Percentiles rank a stretch among this genome's conserved stretches.
Evolutionary conservation across 1,139 yeast species (phyloP).

Genomic region (Protomyces lactucae-debilis): DNA sequence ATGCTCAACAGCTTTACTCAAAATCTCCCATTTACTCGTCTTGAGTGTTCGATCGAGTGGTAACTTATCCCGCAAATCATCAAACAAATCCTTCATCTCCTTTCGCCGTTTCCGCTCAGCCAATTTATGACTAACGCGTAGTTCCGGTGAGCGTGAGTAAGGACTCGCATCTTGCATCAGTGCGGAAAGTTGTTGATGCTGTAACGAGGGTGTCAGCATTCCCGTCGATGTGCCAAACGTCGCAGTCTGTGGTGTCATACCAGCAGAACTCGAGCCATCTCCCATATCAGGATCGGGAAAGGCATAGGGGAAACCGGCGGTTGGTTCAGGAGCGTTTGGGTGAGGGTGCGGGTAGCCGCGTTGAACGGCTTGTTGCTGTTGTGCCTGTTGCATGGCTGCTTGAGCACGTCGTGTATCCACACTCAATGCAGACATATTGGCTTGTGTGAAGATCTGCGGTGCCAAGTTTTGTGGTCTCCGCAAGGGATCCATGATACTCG

Average conservation of each 20-base stretch:
- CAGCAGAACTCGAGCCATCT: constrained; percentile 1
- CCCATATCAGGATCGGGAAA: constrained; percentile 29
- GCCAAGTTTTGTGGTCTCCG: constrained; percentile 21
- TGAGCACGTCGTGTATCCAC: neutral
- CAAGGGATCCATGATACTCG: constrained; percentile 21
- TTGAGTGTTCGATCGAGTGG: constrained; percentile 34
- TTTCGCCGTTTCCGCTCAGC: constrained; percentile 35
- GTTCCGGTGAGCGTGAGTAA: constrained; percentile 34
- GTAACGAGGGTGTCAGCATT: neutral
- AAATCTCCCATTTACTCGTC: constrained; percentile 35
- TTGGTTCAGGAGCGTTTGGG: constrained; percentile 32
- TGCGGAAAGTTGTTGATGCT: constrained; percentile 2
- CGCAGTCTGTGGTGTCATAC: neutral
- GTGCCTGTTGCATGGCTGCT: neutral
- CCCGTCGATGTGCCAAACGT: neutral
- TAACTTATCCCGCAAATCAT: constrained; percentile 32
- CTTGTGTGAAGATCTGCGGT: constrained; percentile 23
- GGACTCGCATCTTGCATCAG: constrained; percentile 28
- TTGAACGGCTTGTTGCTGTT: constrained; percentile 7
- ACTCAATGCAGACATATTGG: neutral
- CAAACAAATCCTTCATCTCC: constrained; percentile 35
- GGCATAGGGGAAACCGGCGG: constrained; percentile 30
- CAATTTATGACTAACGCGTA: constrained; percentile 34
- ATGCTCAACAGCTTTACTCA: constrained; percentile 30
- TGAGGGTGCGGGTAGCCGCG: constrained; percentile 43